phyloP scores from a whole-genome alignment of 139 green algal genomes.

The Chlamydomonas schloesseri region DNA sequence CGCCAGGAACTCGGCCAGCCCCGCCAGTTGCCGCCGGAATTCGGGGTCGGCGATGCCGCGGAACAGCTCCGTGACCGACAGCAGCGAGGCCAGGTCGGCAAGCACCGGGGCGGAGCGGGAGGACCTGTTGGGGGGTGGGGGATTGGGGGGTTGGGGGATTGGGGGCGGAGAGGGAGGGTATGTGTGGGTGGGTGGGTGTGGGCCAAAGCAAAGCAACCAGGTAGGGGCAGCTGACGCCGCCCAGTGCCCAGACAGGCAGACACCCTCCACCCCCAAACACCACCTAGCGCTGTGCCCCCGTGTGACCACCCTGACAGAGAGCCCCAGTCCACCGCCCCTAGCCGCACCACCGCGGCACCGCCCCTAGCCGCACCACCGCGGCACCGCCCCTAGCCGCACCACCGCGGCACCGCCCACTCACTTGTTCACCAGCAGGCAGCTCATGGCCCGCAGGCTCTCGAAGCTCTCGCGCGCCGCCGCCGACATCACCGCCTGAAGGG shows the following conservation, averaged over 20 bases:
- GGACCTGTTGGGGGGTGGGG: background rate
- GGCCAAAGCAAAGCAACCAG: no score
- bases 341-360: no score
- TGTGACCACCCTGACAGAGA: no score
- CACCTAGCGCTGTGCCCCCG: no score
- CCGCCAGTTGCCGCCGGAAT: constrained; percentile 20
- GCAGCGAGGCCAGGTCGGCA: constrained; percentile 19
- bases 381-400: no score
- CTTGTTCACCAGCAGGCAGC: constrained; percentile 26
- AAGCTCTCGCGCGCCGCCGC: constrained; percentile 36
- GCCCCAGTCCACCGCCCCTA: no score
- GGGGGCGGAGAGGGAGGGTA: background rate
- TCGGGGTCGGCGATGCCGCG: constrained; percentile 21
- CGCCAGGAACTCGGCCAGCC: constrained; percentile 39
- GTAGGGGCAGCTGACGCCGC: no score
- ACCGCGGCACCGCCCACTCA: background rate
- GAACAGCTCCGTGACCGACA: constrained; percentile 47
- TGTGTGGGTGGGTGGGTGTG: background rate
- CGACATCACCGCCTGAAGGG: constrained; percentile 1
- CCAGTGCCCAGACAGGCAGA: no score
- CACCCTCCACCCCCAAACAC: no score
- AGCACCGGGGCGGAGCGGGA: background rate
- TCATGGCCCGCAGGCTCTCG: constrained; percentile 29
- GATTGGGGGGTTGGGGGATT: background rate
- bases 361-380: no score